A percentile compares a stretch with the other conserved stretches of the same genome.
Conservation (phyloP, 371 early-diverging fungal species). For the Entomophthora muscae region DNA sequence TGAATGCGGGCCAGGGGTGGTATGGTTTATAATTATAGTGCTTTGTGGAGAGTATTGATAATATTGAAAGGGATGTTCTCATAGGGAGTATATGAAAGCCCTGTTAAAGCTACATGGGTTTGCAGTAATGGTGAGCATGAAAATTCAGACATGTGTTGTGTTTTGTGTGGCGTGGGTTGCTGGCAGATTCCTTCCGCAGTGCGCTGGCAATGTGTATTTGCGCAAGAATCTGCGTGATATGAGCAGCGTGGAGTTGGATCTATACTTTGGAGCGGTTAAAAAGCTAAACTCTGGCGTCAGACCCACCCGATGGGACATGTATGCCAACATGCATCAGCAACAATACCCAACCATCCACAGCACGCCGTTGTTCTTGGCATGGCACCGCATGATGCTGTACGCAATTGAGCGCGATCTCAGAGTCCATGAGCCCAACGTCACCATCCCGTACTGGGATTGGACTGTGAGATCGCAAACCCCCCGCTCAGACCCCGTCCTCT, state of each 20-base stretch:
- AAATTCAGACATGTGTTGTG: too few relatives aligned
- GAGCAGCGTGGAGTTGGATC: background rate
- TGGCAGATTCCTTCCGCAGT: too few relatives aligned
- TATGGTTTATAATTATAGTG: too few relatives aligned
- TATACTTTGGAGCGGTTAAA: background rate
- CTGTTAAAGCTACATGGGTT: too few relatives aligned
- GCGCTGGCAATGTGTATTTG: too few relatives aligned
- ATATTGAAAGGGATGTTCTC: too few relatives aligned
- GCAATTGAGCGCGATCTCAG: background rate
- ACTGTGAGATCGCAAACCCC: background rate
- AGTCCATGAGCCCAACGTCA: background rate
- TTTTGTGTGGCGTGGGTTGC: too few relatives aligned
- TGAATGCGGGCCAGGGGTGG: too few relatives aligned
- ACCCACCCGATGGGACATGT: background rate
- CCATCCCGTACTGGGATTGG: slow-evolving; percentile 8
- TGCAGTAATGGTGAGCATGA: too few relatives aligned
- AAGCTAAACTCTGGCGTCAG: background rate
- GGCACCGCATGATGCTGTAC: background rate
- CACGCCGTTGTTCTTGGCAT: background rate
- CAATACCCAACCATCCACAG: background rate
- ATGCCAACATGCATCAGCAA: background rate
- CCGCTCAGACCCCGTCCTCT: background rate
- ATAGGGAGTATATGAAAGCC: too few relatives aligned
- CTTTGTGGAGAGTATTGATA: too few relatives aligned
- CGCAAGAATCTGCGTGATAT: too few relatives aligned